A percentile compares a stretch with the other conserved stretches of the same genome.
phyloP scores from a whole-genome alignment of 306 rosid genomes.

The Luffa acutangula region DNA sequence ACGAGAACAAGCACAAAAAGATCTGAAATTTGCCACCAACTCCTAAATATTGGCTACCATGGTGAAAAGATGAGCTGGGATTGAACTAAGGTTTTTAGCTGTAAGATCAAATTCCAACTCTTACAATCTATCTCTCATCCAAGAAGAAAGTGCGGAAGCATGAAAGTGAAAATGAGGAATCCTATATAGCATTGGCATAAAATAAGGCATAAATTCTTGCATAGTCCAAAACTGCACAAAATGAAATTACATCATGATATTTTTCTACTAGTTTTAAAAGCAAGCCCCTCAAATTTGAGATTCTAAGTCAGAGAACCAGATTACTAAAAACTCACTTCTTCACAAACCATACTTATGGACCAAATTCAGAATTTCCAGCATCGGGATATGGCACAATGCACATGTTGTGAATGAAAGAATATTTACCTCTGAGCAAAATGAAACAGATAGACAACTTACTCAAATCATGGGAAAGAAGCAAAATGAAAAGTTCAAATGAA shows the following conservation, averaged over 20 bases:
- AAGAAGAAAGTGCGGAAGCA: background rate
- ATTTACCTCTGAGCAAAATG: background rate
- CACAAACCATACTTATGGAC: background rate
- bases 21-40: conserved; percentile 1
- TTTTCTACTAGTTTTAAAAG: background rate
- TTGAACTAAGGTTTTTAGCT: background rate
- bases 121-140: background rate
- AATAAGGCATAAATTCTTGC: background rate
- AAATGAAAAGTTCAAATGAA: background rate
- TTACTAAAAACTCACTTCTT: background rate
- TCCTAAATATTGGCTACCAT: background rate
- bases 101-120: background rate
- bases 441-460: background rate
- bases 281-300: background rate
- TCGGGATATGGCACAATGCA: background rate
- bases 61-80: background rate
- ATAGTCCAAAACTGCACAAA: background rate
- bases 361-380: background rate
- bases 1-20: background rate
- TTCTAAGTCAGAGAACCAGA: background rate
- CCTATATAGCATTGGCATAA: background rate
- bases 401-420: background rate
- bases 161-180: background rate
- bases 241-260: background rate
- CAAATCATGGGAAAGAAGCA: background rate